Evolutionary conservation across 2,329 filamentous ascomycete genomes (phyloP).

Genomic region (Colletotrichum phormii): DNA sequence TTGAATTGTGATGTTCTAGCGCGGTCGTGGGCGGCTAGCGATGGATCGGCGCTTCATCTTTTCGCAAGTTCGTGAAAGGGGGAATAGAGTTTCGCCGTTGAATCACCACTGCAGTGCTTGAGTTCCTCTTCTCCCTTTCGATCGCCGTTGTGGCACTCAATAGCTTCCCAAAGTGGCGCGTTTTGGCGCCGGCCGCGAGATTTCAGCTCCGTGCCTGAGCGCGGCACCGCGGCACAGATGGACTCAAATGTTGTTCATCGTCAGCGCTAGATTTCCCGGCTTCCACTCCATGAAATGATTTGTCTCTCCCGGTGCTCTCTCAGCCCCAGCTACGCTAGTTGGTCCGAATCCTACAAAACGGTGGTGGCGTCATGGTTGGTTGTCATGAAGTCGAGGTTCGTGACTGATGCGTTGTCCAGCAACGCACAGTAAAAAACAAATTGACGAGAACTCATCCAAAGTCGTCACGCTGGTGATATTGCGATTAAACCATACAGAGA

Average conservation of each 20-base stretch:
- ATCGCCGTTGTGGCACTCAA: background rate
- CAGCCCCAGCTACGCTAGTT: background rate
- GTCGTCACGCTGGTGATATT: background rate
- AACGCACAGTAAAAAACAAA: background rate
- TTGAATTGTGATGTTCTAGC: background rate
- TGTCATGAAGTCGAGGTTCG: background rate
- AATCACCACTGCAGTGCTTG: background rate
- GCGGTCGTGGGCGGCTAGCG: background rate
- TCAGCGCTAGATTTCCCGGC: background rate
- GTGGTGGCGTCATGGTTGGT: background rate
- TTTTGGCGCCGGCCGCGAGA: background rate
- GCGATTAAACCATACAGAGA: too few relatives aligned
- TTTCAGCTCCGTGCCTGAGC: slow-evolving; percentile 4
- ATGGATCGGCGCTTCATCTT: background rate
- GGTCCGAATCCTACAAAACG: background rate
- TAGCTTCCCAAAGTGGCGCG: background rate
- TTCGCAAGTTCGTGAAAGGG: too few relatives aligned
- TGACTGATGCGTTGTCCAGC: background rate
- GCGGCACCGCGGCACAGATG: background rate
- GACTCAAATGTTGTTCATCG: background rate
- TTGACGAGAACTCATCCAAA: background rate
- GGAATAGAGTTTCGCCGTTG: background rate
- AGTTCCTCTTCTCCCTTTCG: background rate
- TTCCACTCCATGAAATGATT: background rate
- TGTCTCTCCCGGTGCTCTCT: background rate